Base-by-base conservation (phyloP, 163 green algal genomes). In the Dunaliella salina region DNA sequence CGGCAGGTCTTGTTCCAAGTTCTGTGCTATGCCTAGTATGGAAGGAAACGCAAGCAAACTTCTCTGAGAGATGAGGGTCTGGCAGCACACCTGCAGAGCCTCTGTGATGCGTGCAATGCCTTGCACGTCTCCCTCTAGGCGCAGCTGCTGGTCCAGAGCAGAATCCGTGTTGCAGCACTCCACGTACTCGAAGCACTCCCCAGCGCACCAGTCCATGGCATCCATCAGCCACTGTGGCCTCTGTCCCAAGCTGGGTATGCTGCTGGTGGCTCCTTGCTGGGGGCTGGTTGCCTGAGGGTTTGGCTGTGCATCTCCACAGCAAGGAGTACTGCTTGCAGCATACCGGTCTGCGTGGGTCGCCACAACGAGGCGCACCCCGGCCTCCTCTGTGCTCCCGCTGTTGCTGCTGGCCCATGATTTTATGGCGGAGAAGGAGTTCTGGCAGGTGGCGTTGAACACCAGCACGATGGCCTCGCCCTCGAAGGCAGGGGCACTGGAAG, bases 141-240 rank as follows among this genome's bases (percentile, higher is more conserved):
- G 32, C 79, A 82, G 79, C 32, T 26, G 79, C 32, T 45, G 40
- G 79, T 82, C 79, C 34, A 82, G 30, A 1, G 32, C 79, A 30
- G 79, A 1, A 50, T 82, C 33, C 63, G 79, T 82, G 79, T 33
- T 32, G 32, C 79, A 59, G 30, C 34, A 35, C 79, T 82, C 79
- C 11, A 82, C 35, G 79, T 82, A 82, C 8, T 82, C 79, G 33
- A 59, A 82, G 79, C 79, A 82, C 33, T 82, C 32, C 79, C 35
- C 79, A 29, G 35, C 35, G 32, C 32, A 35, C 20, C 35, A 82
- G 79, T 82, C 79, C 20, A 82, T 82, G 79, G 79, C 79, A n/a
- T 35, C 79, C 13, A 30, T 50, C 32, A 82, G 79, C 79, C 79
- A 82, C 20, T 35, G 32, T 4, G 79, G 79, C 79, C 79, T 46